Conservation (phyloP, 1,284 basidiomycete species). For the Mycena citricolor region DNA sequence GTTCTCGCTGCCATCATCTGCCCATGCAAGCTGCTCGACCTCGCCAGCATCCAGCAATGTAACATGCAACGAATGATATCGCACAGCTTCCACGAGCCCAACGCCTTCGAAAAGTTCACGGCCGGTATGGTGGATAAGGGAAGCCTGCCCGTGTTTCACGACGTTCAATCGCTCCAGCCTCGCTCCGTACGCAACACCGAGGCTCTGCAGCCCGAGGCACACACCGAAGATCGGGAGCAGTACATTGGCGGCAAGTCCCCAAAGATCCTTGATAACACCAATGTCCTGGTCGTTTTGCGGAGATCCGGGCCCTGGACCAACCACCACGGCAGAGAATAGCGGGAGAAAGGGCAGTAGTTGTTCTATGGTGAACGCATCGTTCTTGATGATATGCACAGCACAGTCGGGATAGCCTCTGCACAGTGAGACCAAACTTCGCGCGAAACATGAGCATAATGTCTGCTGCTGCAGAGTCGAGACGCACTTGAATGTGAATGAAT, state of each 20-base stretch:
- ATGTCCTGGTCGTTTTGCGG: conserved; percentile 63
- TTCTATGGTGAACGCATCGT: conserved; percentile 55
- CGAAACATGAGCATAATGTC: not conserved
- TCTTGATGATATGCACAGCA: conserved; percentile 68
- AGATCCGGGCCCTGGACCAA: conserved; percentile 84
- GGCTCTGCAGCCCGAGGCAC: conserved; percentile 91
- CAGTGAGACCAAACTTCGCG: conserved; percentile 50
- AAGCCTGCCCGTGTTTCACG: conserved; percentile 84
- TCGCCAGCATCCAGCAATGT: conserved; percentile 43
- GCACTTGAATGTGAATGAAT: conserved; percentile 85
- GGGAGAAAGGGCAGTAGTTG: conserved; percentile 52
- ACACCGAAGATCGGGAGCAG: conserved; percentile 82
- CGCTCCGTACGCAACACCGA: conserved; percentile 79
- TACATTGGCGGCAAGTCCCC: conserved; percentile 53
- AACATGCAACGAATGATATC: conserved; percentile 81
- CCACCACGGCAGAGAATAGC: conserved; percentile 66
- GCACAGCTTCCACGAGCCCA: conserved; percentile 67
- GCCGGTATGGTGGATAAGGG: conserved; percentile 57
- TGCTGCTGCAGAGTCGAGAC: conserved; percentile 33
- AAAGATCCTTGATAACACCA: conserved; percentile 65
- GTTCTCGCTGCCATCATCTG: conserved; percentile 63
- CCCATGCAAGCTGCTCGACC: conserved; percentile 66
- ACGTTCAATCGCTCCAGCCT: conserved; percentile 47
- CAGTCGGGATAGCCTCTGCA: conserved; percentile 59
- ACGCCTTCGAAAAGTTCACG: conserved; percentile 65